phyloP scores from a whole-genome alignment of 352 stramenopile genomes.

The Phytopythium mirpurense region DNA sequence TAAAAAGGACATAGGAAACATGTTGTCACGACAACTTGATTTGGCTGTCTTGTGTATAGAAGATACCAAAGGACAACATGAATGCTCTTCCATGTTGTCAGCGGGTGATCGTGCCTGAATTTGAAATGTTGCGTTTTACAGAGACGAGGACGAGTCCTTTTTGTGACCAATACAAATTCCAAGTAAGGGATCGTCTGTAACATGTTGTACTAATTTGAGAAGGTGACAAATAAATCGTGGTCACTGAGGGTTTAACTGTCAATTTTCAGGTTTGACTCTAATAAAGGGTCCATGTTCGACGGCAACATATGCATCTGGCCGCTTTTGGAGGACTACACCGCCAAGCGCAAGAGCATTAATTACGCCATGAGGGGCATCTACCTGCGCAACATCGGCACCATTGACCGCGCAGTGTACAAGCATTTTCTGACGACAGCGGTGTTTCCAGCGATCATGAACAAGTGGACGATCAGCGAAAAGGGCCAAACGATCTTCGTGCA shows the following conservation, averaged over 20 bases:
- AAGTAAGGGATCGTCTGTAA: no score
- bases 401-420: conserved; percentile 11
- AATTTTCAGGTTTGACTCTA: conserved; percentile 2
- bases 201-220: not conserved
- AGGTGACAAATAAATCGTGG: no score
- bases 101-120: no score
- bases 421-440: conserved; percentile 12
- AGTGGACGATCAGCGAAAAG: conserved; percentile 8
- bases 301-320: conserved; percentile 18
- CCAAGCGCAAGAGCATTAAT: conserved; percentile 11
- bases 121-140: no score
- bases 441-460: conserved; percentile 15
- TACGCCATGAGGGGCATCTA: conserved; percentile 1
- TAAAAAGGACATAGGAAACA: no score
- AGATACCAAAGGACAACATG: no score
- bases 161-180: no score
- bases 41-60: no score
- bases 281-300: conserved; percentile 8
- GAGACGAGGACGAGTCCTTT: no score
- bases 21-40: no score
- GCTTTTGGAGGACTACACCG: conserved; percentile 5
- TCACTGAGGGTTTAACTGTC: no score
- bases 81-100: no score
- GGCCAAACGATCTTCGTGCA: conserved; percentile 12
- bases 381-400: conserved; percentile 10